These are phyloP conservation scores for Termitomyces sp. DNA, from an alignment of 768 basidiomycete species.

Conservation along the genomic window DNA sequence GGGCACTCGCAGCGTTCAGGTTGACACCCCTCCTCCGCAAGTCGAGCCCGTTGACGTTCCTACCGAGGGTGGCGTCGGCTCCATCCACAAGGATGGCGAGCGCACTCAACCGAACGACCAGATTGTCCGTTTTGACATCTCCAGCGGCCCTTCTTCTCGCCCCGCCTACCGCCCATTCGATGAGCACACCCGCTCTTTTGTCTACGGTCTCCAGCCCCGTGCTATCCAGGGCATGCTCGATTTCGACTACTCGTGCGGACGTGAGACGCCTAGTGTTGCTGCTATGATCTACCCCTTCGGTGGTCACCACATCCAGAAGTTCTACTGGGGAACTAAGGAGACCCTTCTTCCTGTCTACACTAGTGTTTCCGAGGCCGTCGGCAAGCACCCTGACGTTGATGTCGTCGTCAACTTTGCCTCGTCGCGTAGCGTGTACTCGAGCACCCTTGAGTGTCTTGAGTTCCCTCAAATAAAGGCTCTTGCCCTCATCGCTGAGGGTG, in stretches of 20 bases:
- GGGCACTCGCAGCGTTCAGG: constrained; percentile 34
- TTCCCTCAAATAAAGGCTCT: constrained; percentile 55
- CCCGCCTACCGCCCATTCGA: constrained; percentile 93
- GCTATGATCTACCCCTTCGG: constrained; percentile 99
- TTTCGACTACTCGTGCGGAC: constrained; percentile 98
- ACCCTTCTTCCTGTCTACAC: constrained; percentile 98
- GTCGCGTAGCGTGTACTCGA: constrained; percentile 89
- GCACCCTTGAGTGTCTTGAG: constrained; percentile 88
- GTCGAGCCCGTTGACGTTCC: constrained; percentile 37
- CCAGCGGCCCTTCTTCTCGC: constrained; percentile 40
- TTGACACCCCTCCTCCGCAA: constrained; percentile 35
- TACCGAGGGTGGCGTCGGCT: constrained; percentile 51
- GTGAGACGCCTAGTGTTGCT: constrained; percentile 86
- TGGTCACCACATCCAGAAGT: constrained; percentile 99
- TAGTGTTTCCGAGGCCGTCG: constrained; percentile 81
- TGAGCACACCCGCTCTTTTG: constrained; percentile 90
- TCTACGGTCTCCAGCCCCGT: constrained; percentile 97
- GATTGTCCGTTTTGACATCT: constrained; percentile 83
- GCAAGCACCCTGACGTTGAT: constrained; percentile 95
- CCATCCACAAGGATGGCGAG: constrained; percentile 73
- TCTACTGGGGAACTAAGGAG: constrained; percentile 99
- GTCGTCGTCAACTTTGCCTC: constrained; percentile 98
- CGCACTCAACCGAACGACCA: constrained; percentile 85
- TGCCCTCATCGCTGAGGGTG: constrained; percentile 98
- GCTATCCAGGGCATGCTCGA: constrained; percentile 97